These are phyloP conservation scores for Cystobasidium pallidum DNA, from an alignment of 1,284 basidiomycete genomes.

Conservation along the genomic window DNA sequence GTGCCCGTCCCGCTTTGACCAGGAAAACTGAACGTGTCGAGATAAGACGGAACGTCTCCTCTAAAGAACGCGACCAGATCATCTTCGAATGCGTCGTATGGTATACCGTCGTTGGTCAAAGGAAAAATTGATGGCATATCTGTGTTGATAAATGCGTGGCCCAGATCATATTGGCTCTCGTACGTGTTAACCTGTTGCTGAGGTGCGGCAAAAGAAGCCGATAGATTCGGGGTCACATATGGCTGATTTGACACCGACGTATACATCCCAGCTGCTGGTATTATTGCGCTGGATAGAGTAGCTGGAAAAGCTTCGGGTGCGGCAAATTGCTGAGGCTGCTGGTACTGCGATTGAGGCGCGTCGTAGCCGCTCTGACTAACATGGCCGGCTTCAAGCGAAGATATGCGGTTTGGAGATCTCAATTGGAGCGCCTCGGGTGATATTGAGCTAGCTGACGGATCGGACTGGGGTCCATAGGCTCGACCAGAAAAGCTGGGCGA, in stretches of 20 bases:
- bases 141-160: conserved; percentile 12
- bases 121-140: conserved; percentile 32
- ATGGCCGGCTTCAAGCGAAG: too few relatives aligned
- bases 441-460: conserved; percentile 1
- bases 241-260: not conserved
- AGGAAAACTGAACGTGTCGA: conserved; percentile 11
- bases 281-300: not conserved
- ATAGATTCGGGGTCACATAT: not conserved
- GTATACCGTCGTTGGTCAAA: conserved; percentile 23
- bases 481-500: conserved; percentile 12
- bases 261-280: not conserved
- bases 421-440: conserved; percentile 8
- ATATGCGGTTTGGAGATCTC: conserved; percentile 1
- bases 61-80: conserved; percentile 35
- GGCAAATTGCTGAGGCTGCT: not conserved
- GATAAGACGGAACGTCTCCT: conserved; percentile 28
- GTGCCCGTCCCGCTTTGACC: not conserved
- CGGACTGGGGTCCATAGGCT: conserved; percentile 3
- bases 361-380: too few relatives aligned
- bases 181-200: not conserved
- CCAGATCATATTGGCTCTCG: not conserved
- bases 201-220: not conserved
- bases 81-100: conserved; percentile 31
- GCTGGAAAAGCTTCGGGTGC: not conserved
- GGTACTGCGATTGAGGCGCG: conserved; percentile 9